Evolutionary conservation across 352 stramenopile genomes (phyloP).

Genomic region (Globisporangium yorkense): DNA sequence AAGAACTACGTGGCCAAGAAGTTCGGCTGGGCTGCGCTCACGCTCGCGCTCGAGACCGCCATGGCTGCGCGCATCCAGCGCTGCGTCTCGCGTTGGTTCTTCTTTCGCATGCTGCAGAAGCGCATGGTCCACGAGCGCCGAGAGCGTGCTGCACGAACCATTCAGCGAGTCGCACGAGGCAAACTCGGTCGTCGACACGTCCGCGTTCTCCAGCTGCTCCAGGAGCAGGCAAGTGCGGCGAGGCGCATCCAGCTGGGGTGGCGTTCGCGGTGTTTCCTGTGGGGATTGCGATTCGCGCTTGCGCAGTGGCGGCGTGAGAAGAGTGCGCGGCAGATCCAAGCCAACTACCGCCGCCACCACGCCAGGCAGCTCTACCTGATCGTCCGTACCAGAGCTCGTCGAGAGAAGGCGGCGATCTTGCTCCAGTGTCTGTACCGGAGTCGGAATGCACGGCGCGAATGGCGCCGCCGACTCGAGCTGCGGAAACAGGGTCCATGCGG

Average conservation of each 20-base stretch:
- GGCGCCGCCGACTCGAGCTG: constrained; percentile 29
- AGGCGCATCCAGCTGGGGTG: constrained; percentile 30
- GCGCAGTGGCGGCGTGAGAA: constrained; percentile 10
- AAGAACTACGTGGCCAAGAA: constrained; percentile 57
- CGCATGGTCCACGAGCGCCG: constrained; percentile 4
- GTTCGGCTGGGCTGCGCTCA: constrained; percentile 50
- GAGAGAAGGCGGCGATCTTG: constrained; percentile 27
- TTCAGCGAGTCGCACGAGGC: constrained; percentile 25
- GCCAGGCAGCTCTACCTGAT: constrained; percentile 21
- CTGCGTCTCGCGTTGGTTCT: constrained; percentile 20
- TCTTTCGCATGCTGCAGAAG: constrained; percentile 17
- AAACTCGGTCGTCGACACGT: constrained; percentile 11
- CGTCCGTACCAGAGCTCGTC: constrained; percentile 17
- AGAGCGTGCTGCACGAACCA: constrained; percentile 16
- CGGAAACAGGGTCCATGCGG: constrained; percentile 28
- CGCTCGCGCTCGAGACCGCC: constrained; percentile 26
- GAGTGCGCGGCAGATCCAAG: constrained; percentile 22
- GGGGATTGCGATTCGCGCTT: constrained; percentile 5
- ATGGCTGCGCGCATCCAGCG: constrained; percentile 41
- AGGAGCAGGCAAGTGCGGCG: neutral
- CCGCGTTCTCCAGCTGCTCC: neutral
- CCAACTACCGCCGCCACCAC: constrained; percentile 9
- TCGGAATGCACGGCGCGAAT: constrained; percentile 19
- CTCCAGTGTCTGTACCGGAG: constrained; percentile 43
- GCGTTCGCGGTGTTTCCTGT: constrained; percentile 20